Evolutionary conservation across 1,139 yeast genomes (phyloP).

Genomic region (Kurtzmaniella quercitrusa): DNA sequence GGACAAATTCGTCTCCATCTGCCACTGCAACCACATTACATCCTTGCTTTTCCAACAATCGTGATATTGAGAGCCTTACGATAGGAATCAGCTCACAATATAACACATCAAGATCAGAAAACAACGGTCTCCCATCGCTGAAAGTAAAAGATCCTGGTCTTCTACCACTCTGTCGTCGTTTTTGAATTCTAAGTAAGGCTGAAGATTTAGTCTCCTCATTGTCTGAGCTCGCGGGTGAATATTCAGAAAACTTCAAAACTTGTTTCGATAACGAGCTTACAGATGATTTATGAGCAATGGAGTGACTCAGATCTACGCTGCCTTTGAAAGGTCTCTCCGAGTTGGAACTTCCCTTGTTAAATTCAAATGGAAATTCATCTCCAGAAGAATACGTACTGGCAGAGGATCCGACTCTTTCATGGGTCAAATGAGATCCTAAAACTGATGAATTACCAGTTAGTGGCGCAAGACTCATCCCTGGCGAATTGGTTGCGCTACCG

Average conservation of each 20-base stretch:
- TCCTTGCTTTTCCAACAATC: constrained; percentile 64
- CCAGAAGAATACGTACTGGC: constrained; percentile 33
- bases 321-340: not conserved
- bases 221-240: constrained; percentile 67
- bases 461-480: not conserved
- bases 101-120: constrained; percentile 54
- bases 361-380: constrained; percentile 31
- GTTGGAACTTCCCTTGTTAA: constrained; percentile 7
- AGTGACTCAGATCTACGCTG: not conserved
- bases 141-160: constrained; percentile 20
- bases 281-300: constrained; percentile 22
- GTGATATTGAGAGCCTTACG: constrained; percentile 64
- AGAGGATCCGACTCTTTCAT: constrained; percentile 33
- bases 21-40: constrained; percentile 78
- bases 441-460: not conserved
- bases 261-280: constrained; percentile 25
- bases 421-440: constrained; percentile 16
- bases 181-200: constrained; percentile 53
- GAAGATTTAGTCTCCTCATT: constrained; percentile 55
- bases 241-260: constrained; percentile 32
- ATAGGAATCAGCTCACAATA: constrained; percentile 88
- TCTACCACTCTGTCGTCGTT: constrained; percentile 51
- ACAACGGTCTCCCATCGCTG: constrained; percentile 8
- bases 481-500: constrained; percentile 4
- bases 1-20: constrained; percentile 77